A percentile compares a stretch with the other conserved stretches of the same genome.
Conservation (phyloP, 1,284 basidiomycete species). For the Boletellus deceptivus region DNA sequence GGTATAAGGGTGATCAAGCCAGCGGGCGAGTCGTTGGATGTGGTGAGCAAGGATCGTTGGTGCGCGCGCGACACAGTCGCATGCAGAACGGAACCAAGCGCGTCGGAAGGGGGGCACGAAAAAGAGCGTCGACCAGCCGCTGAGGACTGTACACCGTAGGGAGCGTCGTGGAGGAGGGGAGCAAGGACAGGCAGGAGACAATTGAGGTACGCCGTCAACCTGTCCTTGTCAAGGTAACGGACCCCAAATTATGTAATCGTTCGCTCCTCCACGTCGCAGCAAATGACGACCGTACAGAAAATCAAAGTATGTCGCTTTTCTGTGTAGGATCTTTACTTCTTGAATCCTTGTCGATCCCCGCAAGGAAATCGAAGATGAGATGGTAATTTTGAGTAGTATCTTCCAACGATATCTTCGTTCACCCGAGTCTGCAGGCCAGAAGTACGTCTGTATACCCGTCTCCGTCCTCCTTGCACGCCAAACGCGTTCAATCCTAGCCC, state of each 20-base stretch:
- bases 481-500: constrained; percentile 49
- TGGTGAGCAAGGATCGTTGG: constrained; percentile 27
- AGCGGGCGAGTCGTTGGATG: constrained; percentile 26
- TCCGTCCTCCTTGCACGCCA: constrained; percentile 4
- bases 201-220: background rate
- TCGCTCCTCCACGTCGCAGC: background rate
- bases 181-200: constrained; percentile 6
- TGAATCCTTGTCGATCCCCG: constrained; percentile 16
- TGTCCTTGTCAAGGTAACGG: constrained; percentile 12
- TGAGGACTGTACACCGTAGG: background rate
- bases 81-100: constrained; percentile 34
- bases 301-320: constrained; percentile 63
- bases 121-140: constrained; percentile 19
- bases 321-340: constrained; percentile 15
- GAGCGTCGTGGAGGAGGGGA: background rate
- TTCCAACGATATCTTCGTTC: constrained; percentile 15
- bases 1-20: constrained; percentile 26
- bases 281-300: constrained; percentile 86
- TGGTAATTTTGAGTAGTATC: constrained; percentile 53
- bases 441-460: constrained; percentile 40
- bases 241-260: constrained; percentile 20
- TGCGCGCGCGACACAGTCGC: constrained; percentile 64
- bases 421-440: constrained; percentile 45
- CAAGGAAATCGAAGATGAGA: constrained; percentile 94
- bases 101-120: constrained; percentile 36